phyloP scores from a whole-genome alignment of 1,284 basidiomycete species.

The Moesziomyces sp. region DNA sequence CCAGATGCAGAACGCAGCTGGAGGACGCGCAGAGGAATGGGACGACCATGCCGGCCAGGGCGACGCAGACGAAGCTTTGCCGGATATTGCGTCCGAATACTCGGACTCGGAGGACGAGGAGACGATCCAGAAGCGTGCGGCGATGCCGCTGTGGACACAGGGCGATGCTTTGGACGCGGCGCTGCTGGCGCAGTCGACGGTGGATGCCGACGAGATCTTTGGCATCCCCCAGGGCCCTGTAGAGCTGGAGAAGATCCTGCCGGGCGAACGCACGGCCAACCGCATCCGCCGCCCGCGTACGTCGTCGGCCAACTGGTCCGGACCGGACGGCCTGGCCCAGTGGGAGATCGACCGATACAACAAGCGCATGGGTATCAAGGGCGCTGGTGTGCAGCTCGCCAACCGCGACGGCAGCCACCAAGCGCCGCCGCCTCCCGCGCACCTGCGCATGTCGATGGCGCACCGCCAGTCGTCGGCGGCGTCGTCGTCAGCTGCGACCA shows the following conservation, averaged over 20 bases:
- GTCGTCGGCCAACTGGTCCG: constrained; percentile 62
- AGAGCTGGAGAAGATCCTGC: constrained; percentile 60
- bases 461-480: constrained; percentile 12
- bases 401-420: constrained; percentile 32
- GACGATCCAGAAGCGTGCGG: constrained; percentile 56
- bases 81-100: constrained; percentile 61
- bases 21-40: constrained; percentile 35
- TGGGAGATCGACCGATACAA: constrained; percentile 67
- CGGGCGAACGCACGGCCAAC: constrained; percentile 41
- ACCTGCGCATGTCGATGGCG: constrained; percentile 34
- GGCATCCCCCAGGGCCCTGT: constrained; percentile 62
- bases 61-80: constrained; percentile 43
- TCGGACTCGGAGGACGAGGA: constrained; percentile 65
- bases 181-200: constrained; percentile 52
- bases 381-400: constrained; percentile 31
- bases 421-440: constrained; percentile 25
- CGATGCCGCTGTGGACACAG: constrained; percentile 62
- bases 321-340: constrained; percentile 60
- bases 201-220: constrained; percentile 65
- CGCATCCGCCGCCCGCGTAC: constrained; percentile 55
- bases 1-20: constrained; percentile 34
- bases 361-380: constrained; percentile 61
- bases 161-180: constrained; percentile 56
- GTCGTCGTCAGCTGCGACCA: constrained; percentile 4
- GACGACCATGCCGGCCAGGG: constrained; percentile 17